Evolutionary conservation across 768 basidiomycete genomes (phyloP).

Genomic region (Boletus bicolor): DNA sequence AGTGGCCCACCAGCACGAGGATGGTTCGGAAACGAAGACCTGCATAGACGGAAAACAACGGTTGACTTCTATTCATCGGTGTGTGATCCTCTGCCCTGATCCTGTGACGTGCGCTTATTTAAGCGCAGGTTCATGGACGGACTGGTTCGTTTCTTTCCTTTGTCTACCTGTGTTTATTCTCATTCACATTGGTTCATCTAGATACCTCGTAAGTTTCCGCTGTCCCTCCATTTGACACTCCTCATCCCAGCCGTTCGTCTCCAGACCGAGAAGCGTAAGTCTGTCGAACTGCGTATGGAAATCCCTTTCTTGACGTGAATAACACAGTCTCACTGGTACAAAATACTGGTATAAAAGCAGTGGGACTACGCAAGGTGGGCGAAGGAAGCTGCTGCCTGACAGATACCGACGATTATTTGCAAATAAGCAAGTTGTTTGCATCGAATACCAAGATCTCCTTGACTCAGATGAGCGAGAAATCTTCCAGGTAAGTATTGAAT

Average conservation of each 20-base stretch:
- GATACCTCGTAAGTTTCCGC: constrained; percentile 52
- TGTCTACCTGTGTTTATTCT: constrained; percentile 1
- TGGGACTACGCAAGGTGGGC: constrained; percentile 1
- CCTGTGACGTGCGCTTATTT: background rate
- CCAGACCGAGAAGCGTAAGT: constrained; percentile 48
- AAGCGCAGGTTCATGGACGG: constrained; percentile 62
- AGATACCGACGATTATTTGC: constrained; percentile 57
- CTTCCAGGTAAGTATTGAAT: constrained; percentile 54
- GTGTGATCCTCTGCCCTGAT: constrained; percentile 17
- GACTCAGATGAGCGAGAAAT: constrained; percentile 63
- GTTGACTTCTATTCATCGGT: constrained; percentile 71
- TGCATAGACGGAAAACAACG: constrained; percentile 85
- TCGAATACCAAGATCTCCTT: constrained; percentile 66
- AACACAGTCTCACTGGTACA: constrained; percentile 27
- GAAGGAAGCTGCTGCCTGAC: constrained; percentile 45
- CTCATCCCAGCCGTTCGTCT: background rate
- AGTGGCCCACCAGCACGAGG: constrained; percentile 51
- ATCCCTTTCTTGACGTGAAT: background rate
- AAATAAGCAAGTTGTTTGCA: constrained; percentile 76
- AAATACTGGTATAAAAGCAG: constrained; percentile 51
- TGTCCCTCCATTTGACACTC: background rate
- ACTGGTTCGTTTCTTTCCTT: constrained; percentile 42
- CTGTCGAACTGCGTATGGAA: no score
- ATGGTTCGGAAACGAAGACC: constrained; percentile 62
- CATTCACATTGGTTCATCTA: constrained; percentile 21